Percentiles rank a stretch among this genome's conserved stretches.
Conservation (phyloP, 2,329 filamentous ascomycete species). For the Apiospora marii region DNA sequence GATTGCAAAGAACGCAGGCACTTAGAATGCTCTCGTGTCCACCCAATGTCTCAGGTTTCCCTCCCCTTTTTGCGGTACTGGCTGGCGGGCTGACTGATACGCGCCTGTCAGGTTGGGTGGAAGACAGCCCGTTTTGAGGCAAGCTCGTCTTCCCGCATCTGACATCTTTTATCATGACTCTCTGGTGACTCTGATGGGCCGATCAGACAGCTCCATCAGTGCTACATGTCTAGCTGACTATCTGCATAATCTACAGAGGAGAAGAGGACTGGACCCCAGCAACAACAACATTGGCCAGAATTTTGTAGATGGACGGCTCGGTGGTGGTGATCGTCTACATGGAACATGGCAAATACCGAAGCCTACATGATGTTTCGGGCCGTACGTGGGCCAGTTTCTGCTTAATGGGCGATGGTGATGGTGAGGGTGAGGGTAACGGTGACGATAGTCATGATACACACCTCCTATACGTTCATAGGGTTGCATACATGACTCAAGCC, state of each 20-base stretch:
- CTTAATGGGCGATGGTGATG: not conserved
- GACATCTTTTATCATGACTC: not conserved
- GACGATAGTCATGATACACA: not conserved
- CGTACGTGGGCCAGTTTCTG: not conserved
- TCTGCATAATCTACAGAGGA: not conserved
- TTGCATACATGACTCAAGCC: not conserved
- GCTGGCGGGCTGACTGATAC: not conserved
- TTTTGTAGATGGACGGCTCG: not conserved
- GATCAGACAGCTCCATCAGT: not conserved
- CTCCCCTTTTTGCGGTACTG: not conserved
- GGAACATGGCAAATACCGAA: not conserved
- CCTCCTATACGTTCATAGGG: not conserved
- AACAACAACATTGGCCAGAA: not conserved
- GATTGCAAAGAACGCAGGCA: not conserved
- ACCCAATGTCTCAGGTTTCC: slow-evolving; percentile 14
- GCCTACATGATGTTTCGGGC: not conserved
- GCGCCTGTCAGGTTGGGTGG: slow-evolving; percentile 3
- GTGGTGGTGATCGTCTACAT: not conserved
- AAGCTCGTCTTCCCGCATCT: not conserved
- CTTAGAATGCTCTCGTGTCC: slow-evolving; percentile 8
- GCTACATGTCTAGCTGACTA: not conserved
- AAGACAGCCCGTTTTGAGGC: not conserved
- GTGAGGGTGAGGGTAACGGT: not conserved
- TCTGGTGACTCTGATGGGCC: not conserved
- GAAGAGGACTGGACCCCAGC: not conserved